These are phyloP conservation scores for Pezicula neosporulosa DNA, from an alignment of 2,329 filamentous ascomycete species.

Conservation along the genomic window DNA sequence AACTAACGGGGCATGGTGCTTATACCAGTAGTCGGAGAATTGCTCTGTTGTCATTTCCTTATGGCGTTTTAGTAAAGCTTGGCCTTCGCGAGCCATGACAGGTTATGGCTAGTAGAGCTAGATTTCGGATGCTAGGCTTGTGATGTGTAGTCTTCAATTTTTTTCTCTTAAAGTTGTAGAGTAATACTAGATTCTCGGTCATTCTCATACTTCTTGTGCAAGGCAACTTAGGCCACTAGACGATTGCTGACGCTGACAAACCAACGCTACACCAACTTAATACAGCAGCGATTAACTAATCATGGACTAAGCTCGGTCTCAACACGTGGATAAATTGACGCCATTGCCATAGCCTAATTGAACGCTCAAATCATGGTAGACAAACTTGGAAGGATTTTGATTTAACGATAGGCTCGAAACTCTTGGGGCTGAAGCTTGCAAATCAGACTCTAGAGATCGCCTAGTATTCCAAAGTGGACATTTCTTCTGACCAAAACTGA, in stretches of 20 bases:
- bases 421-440: no score
- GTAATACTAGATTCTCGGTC: neutral
- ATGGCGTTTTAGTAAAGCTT: conserved; percentile 22
- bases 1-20: conserved; percentile 17
- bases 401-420: no score
- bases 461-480: no score
- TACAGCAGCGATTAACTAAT: neutral
- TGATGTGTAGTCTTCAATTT: neutral
- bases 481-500: no score
- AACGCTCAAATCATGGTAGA: no score
- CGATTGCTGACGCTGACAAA: neutral
- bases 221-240: neutral
- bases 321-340: no score
- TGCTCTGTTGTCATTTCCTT: conserved; percentile 15
- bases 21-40: conserved; percentile 22
- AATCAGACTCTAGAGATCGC: no score
- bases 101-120: neutral
- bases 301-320: no score
- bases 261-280: neutral
- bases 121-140: neutral
- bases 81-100: conserved; percentile 1
- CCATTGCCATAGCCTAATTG: no score
- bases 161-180: neutral
- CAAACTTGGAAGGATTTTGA: no score
- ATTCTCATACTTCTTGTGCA: neutral